A percentile compares a stretch with the other conserved stretches of the same genome.
Evolutionary conservation across 208 protist genomes (phyloP).

Genomic region (Phytomonas sp.): DNA sequence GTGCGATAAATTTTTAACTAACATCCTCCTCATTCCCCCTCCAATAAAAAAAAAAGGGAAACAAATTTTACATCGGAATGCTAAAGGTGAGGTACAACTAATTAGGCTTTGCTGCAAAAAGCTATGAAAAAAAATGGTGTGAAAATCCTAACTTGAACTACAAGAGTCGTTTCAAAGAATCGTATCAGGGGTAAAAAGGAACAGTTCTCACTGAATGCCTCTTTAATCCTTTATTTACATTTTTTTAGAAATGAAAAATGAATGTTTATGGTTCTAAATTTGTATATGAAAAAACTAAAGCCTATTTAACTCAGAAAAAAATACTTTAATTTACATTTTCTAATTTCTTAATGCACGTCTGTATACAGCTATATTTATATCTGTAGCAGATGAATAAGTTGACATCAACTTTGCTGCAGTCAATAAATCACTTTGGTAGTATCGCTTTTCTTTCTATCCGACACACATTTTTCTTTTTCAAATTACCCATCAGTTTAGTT

Average conservation of each 20-base stretch:
- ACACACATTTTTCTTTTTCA: slow-evolving; percentile 1
- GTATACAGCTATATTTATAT: slow-evolving; percentile 1
- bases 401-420: background rate
- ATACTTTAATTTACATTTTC: background rate
- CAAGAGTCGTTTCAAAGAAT: background rate
- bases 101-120: background rate
- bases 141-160: background rate
- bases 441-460: slow-evolving; percentile 6
- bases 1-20: background rate
- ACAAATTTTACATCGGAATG: background rate
- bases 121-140: background rate
- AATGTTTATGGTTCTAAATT: background rate
- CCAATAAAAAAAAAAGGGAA: background rate
- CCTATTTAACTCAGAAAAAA: background rate
- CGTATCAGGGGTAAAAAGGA: background rate
- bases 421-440: background rate
- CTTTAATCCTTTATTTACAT: slow-evolving; percentile 3
- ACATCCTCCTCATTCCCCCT: slow-evolving; percentile 1
- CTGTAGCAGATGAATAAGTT: background rate
- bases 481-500: background rate
- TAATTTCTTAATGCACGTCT: background rate
- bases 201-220: background rate
- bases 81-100: background rate
- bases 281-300: slow-evolving; percentile 3
- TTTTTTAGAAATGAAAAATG: background rate